Evolutionary conservation across 208 protist species (phyloP).

Genomic region (Trichomonas gallinae): DNA sequence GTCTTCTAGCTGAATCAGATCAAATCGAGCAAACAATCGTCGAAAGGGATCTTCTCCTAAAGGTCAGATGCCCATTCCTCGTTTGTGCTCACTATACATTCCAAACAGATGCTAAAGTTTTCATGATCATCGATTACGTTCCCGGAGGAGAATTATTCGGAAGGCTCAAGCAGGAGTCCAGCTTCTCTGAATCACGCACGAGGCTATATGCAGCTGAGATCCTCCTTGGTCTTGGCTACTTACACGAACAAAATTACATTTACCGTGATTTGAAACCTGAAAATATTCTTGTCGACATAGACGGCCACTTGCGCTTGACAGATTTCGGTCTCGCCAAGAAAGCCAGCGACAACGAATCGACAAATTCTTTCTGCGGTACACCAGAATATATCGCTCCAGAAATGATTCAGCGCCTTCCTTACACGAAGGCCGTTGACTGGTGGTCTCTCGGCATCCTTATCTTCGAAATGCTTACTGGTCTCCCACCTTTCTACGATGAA

Average conservation of each 20-base stretch:
- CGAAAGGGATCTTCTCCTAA: neutral
- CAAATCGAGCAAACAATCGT: neutral
- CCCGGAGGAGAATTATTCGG: constrained; percentile 48
- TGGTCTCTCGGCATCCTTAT: constrained; percentile 54
- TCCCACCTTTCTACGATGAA: constrained; percentile 18
- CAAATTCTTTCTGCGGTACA: constrained; percentile 52
- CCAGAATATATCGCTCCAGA: constrained; percentile 55
- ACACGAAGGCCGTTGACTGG: constrained; percentile 56
- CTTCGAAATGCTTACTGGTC: constrained; percentile 55
- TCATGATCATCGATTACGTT: constrained; percentile 48
- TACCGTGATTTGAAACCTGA: constrained; percentile 55
- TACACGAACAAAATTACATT: constrained; percentile 42
- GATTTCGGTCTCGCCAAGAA: constrained; percentile 61
- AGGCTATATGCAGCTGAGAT: constrained; percentile 37
- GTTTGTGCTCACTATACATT: constrained; percentile 37
- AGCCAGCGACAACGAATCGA: neutral
- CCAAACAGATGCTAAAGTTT: constrained; percentile 38
- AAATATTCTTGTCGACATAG: constrained; percentile 34
- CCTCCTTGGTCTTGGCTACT: constrained; percentile 41
- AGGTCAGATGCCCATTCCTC: constrained; percentile 32
- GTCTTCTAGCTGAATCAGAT: neutral
- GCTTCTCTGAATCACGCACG: neutral
- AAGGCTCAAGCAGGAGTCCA: constrained; percentile 35
- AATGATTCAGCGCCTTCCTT: constrained; percentile 44
- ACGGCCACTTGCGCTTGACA: constrained; percentile 67